Conservation (phyloP, 2,329 filamentous ascomycete species). For the Sporothrix schenckii region DNA sequence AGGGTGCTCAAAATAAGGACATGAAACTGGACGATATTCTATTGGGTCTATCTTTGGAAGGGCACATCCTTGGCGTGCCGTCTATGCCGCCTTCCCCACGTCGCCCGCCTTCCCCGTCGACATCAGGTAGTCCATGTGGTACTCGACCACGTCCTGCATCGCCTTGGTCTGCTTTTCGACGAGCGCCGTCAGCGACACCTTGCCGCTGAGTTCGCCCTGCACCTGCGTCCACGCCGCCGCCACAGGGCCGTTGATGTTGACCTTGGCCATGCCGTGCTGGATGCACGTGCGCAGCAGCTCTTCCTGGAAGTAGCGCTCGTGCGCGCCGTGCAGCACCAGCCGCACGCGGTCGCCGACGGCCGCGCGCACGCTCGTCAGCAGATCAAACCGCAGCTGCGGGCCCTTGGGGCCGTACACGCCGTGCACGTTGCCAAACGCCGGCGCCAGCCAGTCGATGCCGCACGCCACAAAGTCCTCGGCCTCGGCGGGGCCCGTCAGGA, state of each 20-base stretch:
- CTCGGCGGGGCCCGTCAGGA: conserved; percentile 68
- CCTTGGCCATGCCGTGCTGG: conserved; percentile 50
- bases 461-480: conserved; percentile 70
- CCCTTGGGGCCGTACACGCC: conserved; percentile 70
- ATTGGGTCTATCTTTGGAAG: background rate
- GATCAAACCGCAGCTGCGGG: conserved; percentile 63
- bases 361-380: conserved; percentile 50
- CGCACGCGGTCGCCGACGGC: conserved; percentile 51
- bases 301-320: conserved; percentile 48
- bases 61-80: background rate
- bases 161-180: conserved; percentile 38
- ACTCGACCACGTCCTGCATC: conserved; percentile 37
- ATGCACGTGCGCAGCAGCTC: conserved; percentile 52
- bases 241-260: conserved; percentile 58
- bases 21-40: background rate
- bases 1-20: background rate
- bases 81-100: conserved; percentile 6
- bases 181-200: conserved; percentile 47
- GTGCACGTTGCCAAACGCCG: conserved; percentile 76
- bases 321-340: conserved; percentile 53
- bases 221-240: conserved; percentile 40
- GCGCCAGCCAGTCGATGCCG: conserved; percentile 73
- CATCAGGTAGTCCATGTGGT: conserved; percentile 38
- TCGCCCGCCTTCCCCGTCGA: conserved; percentile 37
- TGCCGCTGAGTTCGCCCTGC: conserved; percentile 51